A percentile compares a stretch with the other conserved stretches of the same genome.
These are phyloP conservation scores for Marsdenia floribunda DNA, from an alignment of 257 asterid genomes.

Conservation along the genomic window DNA sequence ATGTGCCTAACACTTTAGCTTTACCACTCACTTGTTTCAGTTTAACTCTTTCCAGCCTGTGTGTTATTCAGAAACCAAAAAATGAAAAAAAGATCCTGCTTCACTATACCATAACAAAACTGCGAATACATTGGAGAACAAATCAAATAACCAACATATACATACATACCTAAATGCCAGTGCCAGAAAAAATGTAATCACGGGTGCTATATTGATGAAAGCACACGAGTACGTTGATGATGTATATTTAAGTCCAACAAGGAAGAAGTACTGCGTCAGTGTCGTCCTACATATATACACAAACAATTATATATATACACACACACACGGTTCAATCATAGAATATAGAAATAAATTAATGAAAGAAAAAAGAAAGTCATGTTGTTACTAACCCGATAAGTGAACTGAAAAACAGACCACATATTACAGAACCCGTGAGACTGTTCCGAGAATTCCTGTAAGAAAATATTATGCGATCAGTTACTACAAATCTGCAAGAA, in stretches of 20 bases:
- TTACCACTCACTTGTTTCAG: slow-evolving; percentile 45
- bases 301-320: background rate
- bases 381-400: slow-evolving; percentile 55
- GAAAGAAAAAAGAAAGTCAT: background rate
- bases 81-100: background rate
- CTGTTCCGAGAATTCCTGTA: slow-evolving; percentile 51
- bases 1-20: slow-evolving; percentile 56
- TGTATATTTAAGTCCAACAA: slow-evolving; percentile 67
- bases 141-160: background rate
- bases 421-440: slow-evolving; percentile 42
- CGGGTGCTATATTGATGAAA: slow-evolving; percentile 68
- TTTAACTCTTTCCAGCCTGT: slow-evolving; percentile 66
- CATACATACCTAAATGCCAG: slow-evolving; percentile 46
- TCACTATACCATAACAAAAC: background rate
- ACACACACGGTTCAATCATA: background rate
- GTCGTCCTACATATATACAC: slow-evolving; percentile 47
- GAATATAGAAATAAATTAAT: background rate
- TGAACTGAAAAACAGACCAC: slow-evolving; percentile 50
- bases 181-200: slow-evolving; percentile 57
- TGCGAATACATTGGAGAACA: background rate
- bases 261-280: slow-evolving; percentile 52
- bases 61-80: background rate
- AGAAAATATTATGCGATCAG: background rate
- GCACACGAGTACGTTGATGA: slow-evolving; percentile 71
- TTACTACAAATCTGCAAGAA: too few relatives aligned